These are phyloP conservation scores for Leishmania tropica DNA, from an alignment of 208 protist genomes.

Conservation along the genomic window DNA sequence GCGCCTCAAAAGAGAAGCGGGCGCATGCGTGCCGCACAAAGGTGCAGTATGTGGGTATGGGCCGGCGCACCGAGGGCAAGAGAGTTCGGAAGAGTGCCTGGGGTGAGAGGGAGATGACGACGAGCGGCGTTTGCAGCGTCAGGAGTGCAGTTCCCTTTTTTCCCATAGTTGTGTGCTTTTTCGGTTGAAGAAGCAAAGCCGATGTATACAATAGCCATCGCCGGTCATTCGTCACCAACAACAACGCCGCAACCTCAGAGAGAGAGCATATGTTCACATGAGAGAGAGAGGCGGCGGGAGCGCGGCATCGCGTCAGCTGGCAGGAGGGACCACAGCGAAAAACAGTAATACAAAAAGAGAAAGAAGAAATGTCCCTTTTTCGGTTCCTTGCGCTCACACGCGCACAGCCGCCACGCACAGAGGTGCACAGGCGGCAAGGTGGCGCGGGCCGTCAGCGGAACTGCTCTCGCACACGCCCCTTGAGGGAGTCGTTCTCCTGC, in stretches of 20 bases:
- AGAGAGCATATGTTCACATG: not conserved
- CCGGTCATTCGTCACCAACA: not conserved
- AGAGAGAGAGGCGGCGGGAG: not conserved
- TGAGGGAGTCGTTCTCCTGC: slow-evolving; percentile 61
- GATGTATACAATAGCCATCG: not conserved
- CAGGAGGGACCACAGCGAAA: not conserved
- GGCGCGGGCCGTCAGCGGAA: slow-evolving; percentile 9
- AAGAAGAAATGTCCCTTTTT: not conserved
- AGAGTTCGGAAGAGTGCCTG: not conserved
- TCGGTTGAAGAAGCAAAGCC: not conserved
- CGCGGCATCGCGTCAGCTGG: not conserved
- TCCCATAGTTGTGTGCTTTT: not conserved
- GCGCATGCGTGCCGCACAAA: not conserved
- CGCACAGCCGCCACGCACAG: not conserved
- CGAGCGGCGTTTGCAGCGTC: not conserved
- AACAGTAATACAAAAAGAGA: too few relatives aligned
- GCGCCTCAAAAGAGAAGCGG: not conserved
- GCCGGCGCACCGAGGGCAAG: not conserved
- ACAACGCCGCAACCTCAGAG: not conserved
- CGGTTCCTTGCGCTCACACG: not conserved
- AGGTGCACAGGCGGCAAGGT: not conserved
- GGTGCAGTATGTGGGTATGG: not conserved
- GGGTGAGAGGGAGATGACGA: not conserved
- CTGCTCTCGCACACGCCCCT: slow-evolving; percentile 28
- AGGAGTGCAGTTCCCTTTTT: not conserved